These are phyloP conservation scores for Pseudogymnoascus sp. DNA, from an alignment of 2,329 filamentous ascomycete genomes.

Conservation along the genomic window DNA sequence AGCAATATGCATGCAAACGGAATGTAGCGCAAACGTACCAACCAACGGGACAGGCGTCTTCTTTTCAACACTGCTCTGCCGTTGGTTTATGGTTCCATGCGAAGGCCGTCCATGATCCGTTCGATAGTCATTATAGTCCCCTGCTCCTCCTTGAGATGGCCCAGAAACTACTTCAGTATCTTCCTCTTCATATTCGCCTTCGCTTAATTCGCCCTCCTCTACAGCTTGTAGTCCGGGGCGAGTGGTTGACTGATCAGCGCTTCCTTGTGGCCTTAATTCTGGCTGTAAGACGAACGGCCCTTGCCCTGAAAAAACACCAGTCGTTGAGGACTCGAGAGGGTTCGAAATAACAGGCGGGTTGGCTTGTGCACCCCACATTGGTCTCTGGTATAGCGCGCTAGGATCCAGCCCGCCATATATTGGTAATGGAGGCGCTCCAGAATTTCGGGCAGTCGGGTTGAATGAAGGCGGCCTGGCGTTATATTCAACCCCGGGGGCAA, in stretches of 20 bases:
- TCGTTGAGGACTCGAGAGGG: background rate
- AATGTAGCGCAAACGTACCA: background rate
- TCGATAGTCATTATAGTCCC: background rate
- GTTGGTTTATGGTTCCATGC: background rate
- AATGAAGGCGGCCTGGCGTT: constrained; percentile 15
- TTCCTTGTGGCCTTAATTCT: background rate
- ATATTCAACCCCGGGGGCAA: background rate
- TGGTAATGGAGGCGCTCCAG: constrained; percentile 25
- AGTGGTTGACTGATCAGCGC: background rate
- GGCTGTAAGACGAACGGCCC: background rate
- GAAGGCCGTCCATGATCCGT: background rate
- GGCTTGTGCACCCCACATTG: background rate
- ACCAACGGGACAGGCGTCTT: background rate
- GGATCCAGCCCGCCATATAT: constrained; percentile 27
- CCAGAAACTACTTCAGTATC: background rate
- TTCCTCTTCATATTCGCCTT: constrained; percentile 52
- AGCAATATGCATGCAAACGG: background rate
- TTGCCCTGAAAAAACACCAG: background rate
- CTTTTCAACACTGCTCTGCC: background rate
- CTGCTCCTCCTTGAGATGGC: background rate
- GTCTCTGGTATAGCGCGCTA: background rate
- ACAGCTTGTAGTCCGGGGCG: constrained; percentile 19
- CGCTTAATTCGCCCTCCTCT: constrained; percentile 74
- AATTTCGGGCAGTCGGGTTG: constrained; percentile 21
- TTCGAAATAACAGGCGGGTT: background rate